Conservation (phyloP, 2,329 filamentous ascomycete species). For the Penicillium sp. region DNA sequence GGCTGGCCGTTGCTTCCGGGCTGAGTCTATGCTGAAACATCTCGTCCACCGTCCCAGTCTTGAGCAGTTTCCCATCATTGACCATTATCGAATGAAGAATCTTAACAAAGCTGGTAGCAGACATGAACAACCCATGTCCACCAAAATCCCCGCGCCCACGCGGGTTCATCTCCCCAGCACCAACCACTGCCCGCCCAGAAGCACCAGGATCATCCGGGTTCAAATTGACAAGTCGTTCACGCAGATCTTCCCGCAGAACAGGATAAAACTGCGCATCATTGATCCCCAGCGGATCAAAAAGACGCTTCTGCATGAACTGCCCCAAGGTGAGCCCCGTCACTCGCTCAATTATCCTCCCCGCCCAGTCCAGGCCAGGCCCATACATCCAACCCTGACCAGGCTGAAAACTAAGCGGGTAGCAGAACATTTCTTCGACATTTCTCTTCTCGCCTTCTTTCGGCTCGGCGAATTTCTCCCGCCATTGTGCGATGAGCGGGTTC, state of each 20-base stretch:
- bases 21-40: conserved; percentile 16
- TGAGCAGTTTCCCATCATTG: conserved; percentile 37
- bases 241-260: conserved; percentile 41
- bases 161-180: conserved; percentile 38
- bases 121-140: conserved; percentile 49
- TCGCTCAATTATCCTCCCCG: conserved; percentile 56
- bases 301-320: conserved; percentile 49
- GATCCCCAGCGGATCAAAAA: conserved; percentile 53
- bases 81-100: conserved; percentile 34
- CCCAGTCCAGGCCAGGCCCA: conserved; percentile 57
- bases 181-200: conserved; percentile 41
- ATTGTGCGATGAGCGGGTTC: conserved; percentile 40
- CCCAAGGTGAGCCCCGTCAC: conserved; percentile 50
- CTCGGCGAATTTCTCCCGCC: conserved; percentile 37
- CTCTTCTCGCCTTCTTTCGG: conserved; percentile 18
- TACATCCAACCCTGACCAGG: conserved; percentile 59
- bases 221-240: conserved; percentile 41
- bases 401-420: conserved; percentile 54
- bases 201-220: conserved; percentile 45
- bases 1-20: conserved; percentile 28
- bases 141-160: conserved; percentile 44
- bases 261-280: conserved; percentile 47
- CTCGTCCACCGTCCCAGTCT: conserved; percentile 4
- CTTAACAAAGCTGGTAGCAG: conserved; percentile 34
- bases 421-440: conserved; percentile 49